Base-by-base conservation (phyloP, 164 flowering plant species). In the Piper longum region DNA sequence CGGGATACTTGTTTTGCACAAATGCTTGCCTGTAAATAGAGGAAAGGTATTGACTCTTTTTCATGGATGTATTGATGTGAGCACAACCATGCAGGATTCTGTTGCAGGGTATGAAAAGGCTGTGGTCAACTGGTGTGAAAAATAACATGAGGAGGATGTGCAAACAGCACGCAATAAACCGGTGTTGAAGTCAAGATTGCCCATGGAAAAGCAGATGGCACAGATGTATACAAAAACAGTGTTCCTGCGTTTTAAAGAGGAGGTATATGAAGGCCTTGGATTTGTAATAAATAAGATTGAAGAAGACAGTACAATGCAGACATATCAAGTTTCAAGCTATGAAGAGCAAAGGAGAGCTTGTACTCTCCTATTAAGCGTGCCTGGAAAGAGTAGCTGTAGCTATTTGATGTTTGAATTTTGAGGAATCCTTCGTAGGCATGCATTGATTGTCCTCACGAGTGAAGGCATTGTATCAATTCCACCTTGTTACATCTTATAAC, bases 381-480 rank as follows among this genome's bases (percentile, higher is more conserved):
- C 62, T 48, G 65, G 62, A 16, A 57, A 44, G 57, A 62, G 62
- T 19, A 68, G 18, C 16, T 68, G 71, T 52, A 63, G 66, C 62
- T 68, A 66, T 54, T 55, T 44, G 48, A 57, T 68, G 62, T 68
- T 63, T 57, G 71, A 68, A 16, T 68, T 44, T 48, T 63, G 61
- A 62, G 71, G 71, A 40, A 54, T 68, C 52, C 62, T 68, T 19
- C 62, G 71, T 57, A 62, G 71, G 18, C 71, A 68, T 62, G 66
- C 64, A 45, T 62, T 68, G 57, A 63, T 68, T 7, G 66, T 63
- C 36, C 58, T 68, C 66, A 68, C 60, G 18, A 40, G 59, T 48
- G 39, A 54, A 57, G 63, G 62, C 18, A 41, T 68, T 56, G 19
- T 63, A 17, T 56, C 66, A 14, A 55, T 68, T 54, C 71, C 71